A percentile compares a stretch with the other conserved stretches of the same genome.
Conservation (phyloP, 2,329 filamentous ascomycete genomes). For the Ascosphaera apis region DNA sequence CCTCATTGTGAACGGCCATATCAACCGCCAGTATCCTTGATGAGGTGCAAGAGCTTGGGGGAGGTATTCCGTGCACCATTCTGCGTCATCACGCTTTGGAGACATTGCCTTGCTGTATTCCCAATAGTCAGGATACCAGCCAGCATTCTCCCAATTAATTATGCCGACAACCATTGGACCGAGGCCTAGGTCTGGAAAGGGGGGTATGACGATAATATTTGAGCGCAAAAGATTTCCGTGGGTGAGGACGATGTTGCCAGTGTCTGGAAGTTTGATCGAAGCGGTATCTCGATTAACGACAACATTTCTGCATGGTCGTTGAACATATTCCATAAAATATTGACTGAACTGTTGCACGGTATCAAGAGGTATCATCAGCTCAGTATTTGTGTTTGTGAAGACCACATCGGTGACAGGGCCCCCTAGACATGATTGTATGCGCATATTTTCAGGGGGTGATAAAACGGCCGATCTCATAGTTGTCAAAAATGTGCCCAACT, state of each 20-base stretch:
- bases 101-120: constrained; percentile 16
- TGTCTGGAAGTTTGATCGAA: not conserved
- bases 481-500: not conserved
- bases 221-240: not conserved
- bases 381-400: not conserved
- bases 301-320: not conserved
- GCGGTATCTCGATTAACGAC: not conserved
- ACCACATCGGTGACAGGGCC: not conserved
- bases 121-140: constrained; percentile 21
- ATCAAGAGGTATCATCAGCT: not conserved
- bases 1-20: no score
- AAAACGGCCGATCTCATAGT: not conserved
- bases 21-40: no score
- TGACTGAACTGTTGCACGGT: not conserved
- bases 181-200: constrained; percentile 3
- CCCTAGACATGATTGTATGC: not conserved
- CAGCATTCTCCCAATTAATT: constrained; percentile 20
- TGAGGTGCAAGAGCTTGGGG: not conserved
- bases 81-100: constrained; percentile 1
- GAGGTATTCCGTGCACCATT: not conserved
- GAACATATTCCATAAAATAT: not conserved
- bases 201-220: constrained; percentile 4
- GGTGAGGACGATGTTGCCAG: not conserved
- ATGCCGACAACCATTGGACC: constrained; percentile 7
- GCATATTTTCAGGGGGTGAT: not conserved